These are phyloP conservation scores for Yamagishiella unicocca DNA, from an alignment of 139 green algal species.

Conservation along the genomic window DNA sequence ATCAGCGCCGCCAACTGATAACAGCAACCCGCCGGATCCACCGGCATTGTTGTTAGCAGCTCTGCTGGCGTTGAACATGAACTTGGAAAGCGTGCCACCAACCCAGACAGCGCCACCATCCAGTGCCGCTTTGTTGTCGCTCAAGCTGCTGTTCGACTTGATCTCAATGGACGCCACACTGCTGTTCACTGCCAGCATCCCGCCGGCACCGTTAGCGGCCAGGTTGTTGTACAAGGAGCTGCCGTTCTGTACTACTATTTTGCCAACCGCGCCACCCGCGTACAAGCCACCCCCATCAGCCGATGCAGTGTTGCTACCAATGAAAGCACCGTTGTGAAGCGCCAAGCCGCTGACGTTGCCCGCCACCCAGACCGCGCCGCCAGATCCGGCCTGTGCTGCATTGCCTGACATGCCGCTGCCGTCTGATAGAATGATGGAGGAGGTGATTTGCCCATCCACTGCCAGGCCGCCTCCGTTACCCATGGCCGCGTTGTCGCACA, in stretches of 20 bases:
- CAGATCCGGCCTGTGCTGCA: background rate
- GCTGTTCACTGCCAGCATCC: background rate
- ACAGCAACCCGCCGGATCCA: slow-evolving; percentile 4
- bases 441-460: background rate
- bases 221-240: background rate
- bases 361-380: background rate
- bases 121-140: background rate
- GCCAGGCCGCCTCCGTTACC: background rate
- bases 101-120: background rate
- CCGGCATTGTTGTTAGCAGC: background rate
- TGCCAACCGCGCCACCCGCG: background rate
- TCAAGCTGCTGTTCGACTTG: background rate
- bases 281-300: background rate
- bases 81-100: background rate
- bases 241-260: background rate
- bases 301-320: background rate
- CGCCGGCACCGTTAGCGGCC: too few relatives aligned
- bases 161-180: background rate
- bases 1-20: background rate
- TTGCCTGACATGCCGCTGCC: background rate
- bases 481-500: background rate
- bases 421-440: background rate
- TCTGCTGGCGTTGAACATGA: background rate
- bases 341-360: background rate
- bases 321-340: background rate